A percentile compares a stretch with the other conserved stretches of the same genome.
Evolutionary conservation across 352 stramenopile species (phyloP).

Genomic region (Thraustotheca clavata): DNA sequence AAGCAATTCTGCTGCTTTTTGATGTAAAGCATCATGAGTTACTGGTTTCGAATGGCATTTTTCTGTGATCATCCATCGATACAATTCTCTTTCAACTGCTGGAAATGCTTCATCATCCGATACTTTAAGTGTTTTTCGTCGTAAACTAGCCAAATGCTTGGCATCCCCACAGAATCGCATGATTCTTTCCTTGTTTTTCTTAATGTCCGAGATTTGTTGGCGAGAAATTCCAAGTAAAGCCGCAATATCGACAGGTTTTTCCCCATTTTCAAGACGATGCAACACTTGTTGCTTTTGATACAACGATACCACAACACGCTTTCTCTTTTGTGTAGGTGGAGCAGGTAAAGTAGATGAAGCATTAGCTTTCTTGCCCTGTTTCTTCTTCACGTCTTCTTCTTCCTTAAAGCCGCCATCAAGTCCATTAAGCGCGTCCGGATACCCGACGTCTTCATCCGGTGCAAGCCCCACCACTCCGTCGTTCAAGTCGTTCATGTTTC

Average conservation of each 20-base stretch:
- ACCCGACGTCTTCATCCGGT: slow-evolving; percentile 22
- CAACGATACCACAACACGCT: slow-evolving; percentile 76
- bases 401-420: slow-evolving; percentile 23
- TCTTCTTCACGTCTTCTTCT: slow-evolving; percentile 1
- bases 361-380: slow-evolving; percentile 1
- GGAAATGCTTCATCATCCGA: slow-evolving; percentile 56
- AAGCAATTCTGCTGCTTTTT: slow-evolving; percentile 58
- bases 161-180: slow-evolving; percentile 65
- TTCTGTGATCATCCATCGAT: slow-evolving; percentile 74
- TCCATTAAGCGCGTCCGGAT: slow-evolving; percentile 20
- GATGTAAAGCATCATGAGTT: slow-evolving; percentile 34
- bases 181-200: slow-evolving; percentile 77
- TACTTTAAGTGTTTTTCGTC: slow-evolving; percentile 62
- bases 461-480: slow-evolving; percentile 20
- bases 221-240: slow-evolving; percentile 57
- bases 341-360: background rate
- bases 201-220: slow-evolving; percentile 80
- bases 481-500: slow-evolving; percentile 22
- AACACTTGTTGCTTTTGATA: slow-evolving; percentile 80
- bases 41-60: slow-evolving; percentile 40
- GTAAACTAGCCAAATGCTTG: slow-evolving; percentile 59
- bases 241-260: slow-evolving; percentile 55
- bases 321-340: slow-evolving; percentile 38
- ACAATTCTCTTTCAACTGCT: slow-evolving; percentile 72
- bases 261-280: slow-evolving; percentile 51